Conservation (phyloP, 139 green algal species). For the Chlamydomonas schloesseri region DNA sequence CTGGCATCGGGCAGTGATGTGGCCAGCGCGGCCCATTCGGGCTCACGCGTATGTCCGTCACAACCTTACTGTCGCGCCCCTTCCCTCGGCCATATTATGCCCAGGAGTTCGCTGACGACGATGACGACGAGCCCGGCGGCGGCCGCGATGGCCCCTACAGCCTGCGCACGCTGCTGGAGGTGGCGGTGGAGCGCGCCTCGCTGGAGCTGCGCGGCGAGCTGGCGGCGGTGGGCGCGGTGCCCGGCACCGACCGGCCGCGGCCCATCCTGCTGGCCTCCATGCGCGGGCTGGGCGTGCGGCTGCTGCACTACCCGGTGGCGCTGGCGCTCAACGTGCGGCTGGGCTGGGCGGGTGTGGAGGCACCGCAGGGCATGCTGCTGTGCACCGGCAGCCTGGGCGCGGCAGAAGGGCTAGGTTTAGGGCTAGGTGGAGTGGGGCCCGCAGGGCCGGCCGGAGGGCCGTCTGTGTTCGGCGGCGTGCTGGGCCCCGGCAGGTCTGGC, state of each 20-base stretch:
- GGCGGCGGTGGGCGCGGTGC: conserved; percentile 3
- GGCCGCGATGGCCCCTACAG: conserved; percentile 65
- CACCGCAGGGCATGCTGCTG: conserved; percentile 77
- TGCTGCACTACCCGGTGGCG: conserved; percentile 66
- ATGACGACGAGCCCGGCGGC: background rate
- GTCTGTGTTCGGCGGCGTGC: no score
- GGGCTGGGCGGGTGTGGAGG: conserved; percentile 59
- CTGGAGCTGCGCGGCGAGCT: conserved; percentile 60
- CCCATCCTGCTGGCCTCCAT: no score
- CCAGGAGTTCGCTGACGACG: conserved; percentile 20
- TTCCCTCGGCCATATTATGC: no score
- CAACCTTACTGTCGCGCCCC: no score
- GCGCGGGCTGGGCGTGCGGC: background rate
- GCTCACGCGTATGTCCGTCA: no score
- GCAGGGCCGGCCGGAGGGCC: no score
- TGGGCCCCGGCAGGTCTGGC: no score
- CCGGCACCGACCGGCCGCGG: background rate
- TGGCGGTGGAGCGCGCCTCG: conserved; percentile 34
- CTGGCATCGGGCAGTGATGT: background rate
- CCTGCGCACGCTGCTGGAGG: conserved; percentile 64
- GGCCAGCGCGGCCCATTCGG: no score
- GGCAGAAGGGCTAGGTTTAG: background rate
- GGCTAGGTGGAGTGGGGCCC: no score
- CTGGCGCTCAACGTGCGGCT: conserved; percentile 67
- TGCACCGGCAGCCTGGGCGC: conserved; percentile 58